Percentiles rank a stretch among this genome's conserved stretches.
These are phyloP conservation scores for Rutidosis leptorrhynchoides DNA, from an alignment of 129 eudicot genomes.

Conservation along the genomic window DNA sequence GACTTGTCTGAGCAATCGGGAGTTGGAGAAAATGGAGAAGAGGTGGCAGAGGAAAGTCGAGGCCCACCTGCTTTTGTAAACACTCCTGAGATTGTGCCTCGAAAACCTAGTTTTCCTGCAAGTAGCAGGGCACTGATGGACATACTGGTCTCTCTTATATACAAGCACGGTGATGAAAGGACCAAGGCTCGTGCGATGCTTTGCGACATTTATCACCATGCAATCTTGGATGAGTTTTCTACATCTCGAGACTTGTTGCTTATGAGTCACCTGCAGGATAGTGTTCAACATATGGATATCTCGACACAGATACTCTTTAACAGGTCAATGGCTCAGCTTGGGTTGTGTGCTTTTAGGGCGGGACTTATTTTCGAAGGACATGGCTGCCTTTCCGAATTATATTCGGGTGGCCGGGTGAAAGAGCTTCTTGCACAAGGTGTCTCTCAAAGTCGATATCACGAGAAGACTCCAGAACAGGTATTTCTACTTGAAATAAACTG, in stretches of 20 bases:
- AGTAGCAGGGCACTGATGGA: conserved; percentile 75
- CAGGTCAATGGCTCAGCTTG: conserved; percentile 90
- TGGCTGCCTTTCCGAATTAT: conserved; percentile 75
- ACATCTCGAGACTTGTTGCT: conserved; percentile 71
- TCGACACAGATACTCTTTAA: conserved; percentile 78
- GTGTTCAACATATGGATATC: conserved; percentile 77
- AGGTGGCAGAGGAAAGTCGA: conserved; percentile 32
- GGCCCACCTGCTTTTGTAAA: conserved; percentile 60
- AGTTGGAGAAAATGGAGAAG: conserved; percentile 34
- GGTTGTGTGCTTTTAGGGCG: conserved; percentile 74
- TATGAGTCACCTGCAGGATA: conserved; percentile 94
- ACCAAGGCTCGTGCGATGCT: conserved; percentile 98
- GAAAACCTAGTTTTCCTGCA: conserved; percentile 64
- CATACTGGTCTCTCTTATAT: conserved; percentile 46
- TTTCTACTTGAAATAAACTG: neutral
- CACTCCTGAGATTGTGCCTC: conserved; percentile 64
- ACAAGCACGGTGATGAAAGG: conserved; percentile 84
- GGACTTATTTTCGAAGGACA: conserved; percentile 76
- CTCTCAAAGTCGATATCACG: conserved; percentile 80
- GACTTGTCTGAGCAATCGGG: conserved; percentile 59
- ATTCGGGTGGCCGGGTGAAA: conserved; percentile 94
- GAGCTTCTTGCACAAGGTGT: conserved; percentile 91
- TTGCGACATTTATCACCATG: conserved; percentile 88
- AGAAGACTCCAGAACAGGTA: conserved; percentile 94
- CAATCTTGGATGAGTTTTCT: conserved; percentile 70